Evolutionary conservation across 495 filamentous ascomycete genomes (phyloP), one percentile per base, ranked within the genome.

Genomic region (Xylaria sp.): DNA sequence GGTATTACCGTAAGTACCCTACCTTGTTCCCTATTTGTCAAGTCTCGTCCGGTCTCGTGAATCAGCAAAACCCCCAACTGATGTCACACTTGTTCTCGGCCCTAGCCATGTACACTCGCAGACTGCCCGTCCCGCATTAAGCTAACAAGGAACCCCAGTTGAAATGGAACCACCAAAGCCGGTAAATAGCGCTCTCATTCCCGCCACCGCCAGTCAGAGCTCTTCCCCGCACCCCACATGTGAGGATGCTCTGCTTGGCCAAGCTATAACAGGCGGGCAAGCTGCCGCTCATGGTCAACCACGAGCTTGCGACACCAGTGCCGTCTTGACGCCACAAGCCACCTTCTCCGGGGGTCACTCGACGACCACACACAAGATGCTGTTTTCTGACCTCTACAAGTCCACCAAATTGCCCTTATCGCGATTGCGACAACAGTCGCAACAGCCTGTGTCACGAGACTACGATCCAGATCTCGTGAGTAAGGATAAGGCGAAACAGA

Each of bases 391-490:
- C 59, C 53, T 81, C 61, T 81, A 71, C n/a, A 80, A 80, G 68
- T 77, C 76, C 4, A 74, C 73, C 1, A 79, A 78, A 55, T 71
- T 74, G 24, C 79, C 79, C 6, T 77, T 85, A 37, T 81, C 75
- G 61, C 83, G 81, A 71, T 71, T 84, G 67, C 79, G 82, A 35
- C 73, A 67, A 35, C 75, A 77, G 66, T 78, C 82, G 14, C 75
- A 79, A 14, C 73, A 80, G 21, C 67, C 73, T 41, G 43, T 50
- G 67, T 66, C 31, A 69, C 50, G 61, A 59, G 81, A 87, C 57
- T 80, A 86, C 72, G 84, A 88, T 62, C 83, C 84, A 37, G 87
- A 89, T 73, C 81, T 89, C 7, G 73, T 87, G 48, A 85, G 84
- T 71, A 81, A 78, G 70, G 87, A 89, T 77, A 88, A 88, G 75